phyloP scores from a whole-genome alignment of 176 grass and related monocot species.

The Zoysia pacifica region DNA sequence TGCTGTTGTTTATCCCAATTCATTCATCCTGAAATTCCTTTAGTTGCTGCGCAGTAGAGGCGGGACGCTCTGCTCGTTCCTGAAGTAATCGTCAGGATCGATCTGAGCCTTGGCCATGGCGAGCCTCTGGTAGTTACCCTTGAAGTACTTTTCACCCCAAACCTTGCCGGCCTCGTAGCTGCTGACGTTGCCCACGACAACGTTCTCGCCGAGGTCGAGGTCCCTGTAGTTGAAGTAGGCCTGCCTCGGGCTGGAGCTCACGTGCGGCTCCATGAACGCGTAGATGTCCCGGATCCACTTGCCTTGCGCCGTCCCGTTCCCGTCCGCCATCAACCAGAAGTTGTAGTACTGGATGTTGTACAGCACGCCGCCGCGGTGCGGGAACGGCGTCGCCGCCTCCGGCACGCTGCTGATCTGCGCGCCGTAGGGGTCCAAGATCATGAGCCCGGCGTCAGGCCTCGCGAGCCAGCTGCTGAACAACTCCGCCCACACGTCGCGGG shows the following conservation, averaged over 20 bases:
- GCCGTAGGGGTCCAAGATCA: slow-evolving; percentile 57
- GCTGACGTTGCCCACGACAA: slow-evolving; percentile 18
- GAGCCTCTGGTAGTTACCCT: slow-evolving; percentile 38
- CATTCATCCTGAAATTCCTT: not conserved
- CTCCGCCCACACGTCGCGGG: slow-evolving; percentile 6
- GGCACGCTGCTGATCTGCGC: slow-evolving; percentile 23
- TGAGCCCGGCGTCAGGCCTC: slow-evolving; percentile 36
- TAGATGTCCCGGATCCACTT: slow-evolving; percentile 46
- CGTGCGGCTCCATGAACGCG: slow-evolving; percentile 44
- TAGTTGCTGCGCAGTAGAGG: slow-evolving; percentile 15
- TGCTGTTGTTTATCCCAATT: not conserved
- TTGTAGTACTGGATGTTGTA: slow-evolving; percentile 59
- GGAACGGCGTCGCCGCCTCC: slow-evolving; percentile 43
- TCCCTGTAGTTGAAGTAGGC: slow-evolving; percentile 65
- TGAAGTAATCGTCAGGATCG: slow-evolving; percentile 60
- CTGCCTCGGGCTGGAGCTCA: slow-evolving; percentile 41
- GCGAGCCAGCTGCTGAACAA: slow-evolving; percentile 28
- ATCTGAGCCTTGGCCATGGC: slow-evolving; percentile 40
- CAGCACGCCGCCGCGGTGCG: slow-evolving; percentile 50
- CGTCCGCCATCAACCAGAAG: slow-evolving; percentile 9
- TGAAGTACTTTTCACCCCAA: slow-evolving; percentile 51
- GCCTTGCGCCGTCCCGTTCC: not conserved
- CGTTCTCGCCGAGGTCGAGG: slow-evolving; percentile 50
- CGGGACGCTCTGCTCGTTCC: slow-evolving; percentile 69
- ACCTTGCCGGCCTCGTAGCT: slow-evolving; percentile 47